Evolutionary conservation across 1,284 basidiomycete genomes (phyloP), one percentile per base, ranked within the genome.

Genomic region (Cryptococcus sp.): DNA sequence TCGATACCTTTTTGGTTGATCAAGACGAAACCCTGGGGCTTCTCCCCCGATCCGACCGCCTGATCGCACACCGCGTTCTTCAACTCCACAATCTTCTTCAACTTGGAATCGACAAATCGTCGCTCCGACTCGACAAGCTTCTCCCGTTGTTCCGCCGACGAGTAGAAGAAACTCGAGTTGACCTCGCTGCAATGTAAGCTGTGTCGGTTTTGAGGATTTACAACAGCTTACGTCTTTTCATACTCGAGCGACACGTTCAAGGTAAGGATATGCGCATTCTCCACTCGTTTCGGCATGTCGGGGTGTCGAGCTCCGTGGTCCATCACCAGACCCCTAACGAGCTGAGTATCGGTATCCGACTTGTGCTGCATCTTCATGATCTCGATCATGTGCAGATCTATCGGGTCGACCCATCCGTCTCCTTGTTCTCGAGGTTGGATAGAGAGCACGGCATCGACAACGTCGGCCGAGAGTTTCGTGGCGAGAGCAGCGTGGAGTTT

Each of bases 341-440:
- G 82, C 71, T 95, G 87, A n/a, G 95, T 98, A 75, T 99, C 95
- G 38, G 90, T 92, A 52, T 95, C 92, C 45, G 87, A 93, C 67
- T 92, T 86, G 77, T 99, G 95, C 74, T 97, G 94, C 95, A 99
- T 99, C 79, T 98, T 98, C 94, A 98, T 98, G 63, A 98, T 85
- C 75, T 99, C 95, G 49, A 99, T 80, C 95, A 99, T 99, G 77
- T 98, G 94, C 56, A 99, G 77, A 76, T 99, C 95, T 68, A 99
- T 95, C 40, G 93, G 92, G 63, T 90, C 83, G 47, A 79, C 83
- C 82, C 57, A 78, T 80, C 84, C 82, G 31, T 64, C 71, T 14
- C 65, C 62, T n/a, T 67, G 54, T 43, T 83, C 81, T 21, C 83
- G 81, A 23, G 86, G 83, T 45, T 85, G 83, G 72, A 99, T 92